These are phyloP conservation scores for Cystobasidiopsis lactophilus DNA, from an alignment of 768 basidiomycete species.

Conservation along the genomic window DNA sequence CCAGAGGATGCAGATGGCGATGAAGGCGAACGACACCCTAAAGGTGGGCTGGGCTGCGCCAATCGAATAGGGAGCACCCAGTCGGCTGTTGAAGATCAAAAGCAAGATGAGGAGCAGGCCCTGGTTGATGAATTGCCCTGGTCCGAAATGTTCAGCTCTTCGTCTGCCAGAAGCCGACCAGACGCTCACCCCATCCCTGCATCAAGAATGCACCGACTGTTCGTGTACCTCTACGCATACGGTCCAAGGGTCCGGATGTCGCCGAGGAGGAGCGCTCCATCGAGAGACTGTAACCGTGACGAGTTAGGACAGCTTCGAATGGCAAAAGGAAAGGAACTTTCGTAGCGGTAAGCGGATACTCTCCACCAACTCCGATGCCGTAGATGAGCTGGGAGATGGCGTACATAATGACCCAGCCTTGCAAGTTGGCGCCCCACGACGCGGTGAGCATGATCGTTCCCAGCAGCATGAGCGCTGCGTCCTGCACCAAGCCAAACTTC, in stretches of 20 bases:
- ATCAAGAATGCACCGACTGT: constrained; percentile 29
- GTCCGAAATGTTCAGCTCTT: background rate
- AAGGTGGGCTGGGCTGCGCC: constrained; percentile 27
- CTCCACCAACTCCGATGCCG: constrained; percentile 22
- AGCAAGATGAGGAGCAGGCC: constrained; percentile 26
- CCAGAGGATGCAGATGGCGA: constrained; percentile 28
- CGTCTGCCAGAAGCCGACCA: background rate
- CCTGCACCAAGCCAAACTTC: too few relatives aligned
- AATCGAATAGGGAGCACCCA: constrained; percentile 21
- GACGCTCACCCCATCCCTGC: constrained; percentile 28
- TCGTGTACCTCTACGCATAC: constrained; percentile 27
- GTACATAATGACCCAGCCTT: constrained; percentile 28
- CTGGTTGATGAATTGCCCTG: constrained; percentile 11
- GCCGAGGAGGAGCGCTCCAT: constrained; percentile 26
- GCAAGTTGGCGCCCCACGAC: constrained; percentile 25
- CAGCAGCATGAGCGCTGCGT: constrained; percentile 5
- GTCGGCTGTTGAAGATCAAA: constrained; percentile 25
- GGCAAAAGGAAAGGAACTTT: too few relatives aligned
- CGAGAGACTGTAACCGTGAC: constrained; percentile 27
- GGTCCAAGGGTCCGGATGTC: constrained; percentile 21
- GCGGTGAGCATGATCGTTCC: constrained; percentile 29
- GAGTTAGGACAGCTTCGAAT: too few relatives aligned
- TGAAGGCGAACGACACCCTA: constrained; percentile 27
- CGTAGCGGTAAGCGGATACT: too few relatives aligned
- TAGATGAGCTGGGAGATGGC: constrained; percentile 27